These are phyloP conservation scores for Deuterostichococcus epilithicus DNA, from an alignment of 139 green algal species.

Conservation along the genomic window DNA sequence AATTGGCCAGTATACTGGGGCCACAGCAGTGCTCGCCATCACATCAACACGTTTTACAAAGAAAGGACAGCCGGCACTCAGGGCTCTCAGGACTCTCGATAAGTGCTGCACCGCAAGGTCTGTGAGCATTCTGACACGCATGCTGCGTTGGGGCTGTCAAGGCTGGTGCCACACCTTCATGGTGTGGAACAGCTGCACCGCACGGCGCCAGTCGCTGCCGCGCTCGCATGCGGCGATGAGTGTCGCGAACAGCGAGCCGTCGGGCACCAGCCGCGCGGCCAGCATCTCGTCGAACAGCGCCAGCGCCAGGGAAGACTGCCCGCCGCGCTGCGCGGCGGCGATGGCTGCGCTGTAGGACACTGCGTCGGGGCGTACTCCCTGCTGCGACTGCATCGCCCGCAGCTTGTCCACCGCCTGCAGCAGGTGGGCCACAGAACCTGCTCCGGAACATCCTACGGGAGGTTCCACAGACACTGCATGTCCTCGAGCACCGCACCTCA, in stretches of 20 bases:
- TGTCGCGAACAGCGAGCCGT: slow-evolving; percentile 45
- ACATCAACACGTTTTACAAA: no score
- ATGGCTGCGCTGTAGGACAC: slow-evolving; percentile 12
- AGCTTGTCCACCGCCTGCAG: slow-evolving; percentile 4
- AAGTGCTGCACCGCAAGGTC: no score
- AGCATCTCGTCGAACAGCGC: slow-evolving; percentile 36
- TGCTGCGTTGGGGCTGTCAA: no score
- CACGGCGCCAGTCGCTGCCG: not conserved
- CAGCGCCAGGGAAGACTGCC: slow-evolving; percentile 23
- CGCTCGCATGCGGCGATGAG: slow-evolving; percentile 24
- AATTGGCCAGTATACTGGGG: no score
- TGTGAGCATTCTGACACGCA: no score
- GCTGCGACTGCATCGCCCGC: not conserved
- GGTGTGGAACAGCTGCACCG: not conserved
- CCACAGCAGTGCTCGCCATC: no score
- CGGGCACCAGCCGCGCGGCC: slow-evolving; percentile 25
- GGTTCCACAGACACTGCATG: not conserved
- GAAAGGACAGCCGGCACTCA: no score
- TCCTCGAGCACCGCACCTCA: not conserved
- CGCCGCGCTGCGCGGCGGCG: slow-evolving; percentile 5
- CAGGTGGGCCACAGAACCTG: not conserved
- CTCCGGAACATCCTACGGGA: not conserved
- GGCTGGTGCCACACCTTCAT: not conserved
- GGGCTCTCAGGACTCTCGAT: no score
- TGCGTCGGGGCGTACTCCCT: not conserved